Conservation (phyloP, 176 grass and related monocot species). For the Ensete ventricosum region DNA sequence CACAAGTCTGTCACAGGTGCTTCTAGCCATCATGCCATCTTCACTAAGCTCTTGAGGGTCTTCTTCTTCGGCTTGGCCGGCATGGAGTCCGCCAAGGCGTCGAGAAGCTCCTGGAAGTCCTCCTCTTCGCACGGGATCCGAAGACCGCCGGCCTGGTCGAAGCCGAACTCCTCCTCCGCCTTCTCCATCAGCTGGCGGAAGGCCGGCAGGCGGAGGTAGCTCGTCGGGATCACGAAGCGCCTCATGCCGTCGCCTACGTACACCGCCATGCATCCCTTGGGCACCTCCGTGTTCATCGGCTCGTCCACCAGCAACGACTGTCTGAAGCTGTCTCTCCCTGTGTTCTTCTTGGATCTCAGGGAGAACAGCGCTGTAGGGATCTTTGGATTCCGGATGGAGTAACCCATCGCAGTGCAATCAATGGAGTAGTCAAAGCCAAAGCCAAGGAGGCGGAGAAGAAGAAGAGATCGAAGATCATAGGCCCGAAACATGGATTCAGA, state of each 20-base stretch:
- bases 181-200: conserved; percentile 54
- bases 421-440: too few species aligned
- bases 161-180: conserved; percentile 65
- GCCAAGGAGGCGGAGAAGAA: too few species aligned
- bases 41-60: neutral
- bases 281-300: neutral
- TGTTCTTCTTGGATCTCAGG: neutral
- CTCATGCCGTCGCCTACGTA: conserved; percentile 40
- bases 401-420: neutral
- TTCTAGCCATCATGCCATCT: neutral
- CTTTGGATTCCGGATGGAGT: neutral
- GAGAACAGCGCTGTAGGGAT: neutral
- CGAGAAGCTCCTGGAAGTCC: conserved; percentile 37
- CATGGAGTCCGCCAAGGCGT: too few species aligned
- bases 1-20: too few species aligned
- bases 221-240: conserved; percentile 51
- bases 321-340: neutral
- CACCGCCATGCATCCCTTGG: conserved; percentile 60
- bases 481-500: too few species aligned
- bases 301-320: neutral
- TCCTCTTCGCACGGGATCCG: conserved; percentile 45
- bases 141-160: conserved; percentile 41
- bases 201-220: conserved; percentile 35
- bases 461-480: too few species aligned
- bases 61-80: conserved; percentile 11